Evolutionary conservation across 1,284 basidiomycete genomes (phyloP), one percentile per base, ranked within the genome.

Genomic region (Acaromyces ingoldii): DNA sequence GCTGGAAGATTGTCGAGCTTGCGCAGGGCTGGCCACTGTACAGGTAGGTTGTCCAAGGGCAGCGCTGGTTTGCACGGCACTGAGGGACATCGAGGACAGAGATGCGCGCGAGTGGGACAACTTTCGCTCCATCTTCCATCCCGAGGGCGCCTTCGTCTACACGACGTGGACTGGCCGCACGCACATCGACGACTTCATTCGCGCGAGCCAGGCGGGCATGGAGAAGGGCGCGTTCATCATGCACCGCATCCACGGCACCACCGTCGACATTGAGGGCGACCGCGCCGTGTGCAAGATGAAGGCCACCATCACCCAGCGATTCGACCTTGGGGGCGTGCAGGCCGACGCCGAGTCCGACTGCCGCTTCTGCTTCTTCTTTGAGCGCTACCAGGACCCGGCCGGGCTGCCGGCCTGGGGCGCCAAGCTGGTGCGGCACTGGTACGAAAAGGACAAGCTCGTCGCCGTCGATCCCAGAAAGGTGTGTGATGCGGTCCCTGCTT

Each of bases 341-440:
- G 71, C 70, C 5, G 71, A 73, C 43, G 57, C 70, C 7, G 71
- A 73, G 28, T 70, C 67, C 4, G 71, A 73, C 34, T 72, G 71
- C 33, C 56, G 70, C 17, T 56, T 73, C 2, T 68, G 63, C 49
- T 73, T 72, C 57, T 73, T 73, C 49, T 53, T 70, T 25, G 63
- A 68, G 49, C 26, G 30, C 9, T 53, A 59, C 34, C 43, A 29
- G 5, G 40, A 31, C 11, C 24, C 24, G 9, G 53, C 43, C 34
- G 43, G 38, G 1, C 31, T 38, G 11, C 19, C 26, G 1, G 37
- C 42, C 24, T 34, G 25, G 30, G 48, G 52, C 2, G 29, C 50
- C 24, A 40, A 11, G 19, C 36, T 41, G 19, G 26, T 65, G 41
- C 57, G 65, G 40, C 44, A 46, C 40, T 65, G 65, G 49, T 69